Evolutionary conservation across 768 basidiomycete genomes (phyloP).

Genomic region (Hypholoma fasciculare): DNA sequence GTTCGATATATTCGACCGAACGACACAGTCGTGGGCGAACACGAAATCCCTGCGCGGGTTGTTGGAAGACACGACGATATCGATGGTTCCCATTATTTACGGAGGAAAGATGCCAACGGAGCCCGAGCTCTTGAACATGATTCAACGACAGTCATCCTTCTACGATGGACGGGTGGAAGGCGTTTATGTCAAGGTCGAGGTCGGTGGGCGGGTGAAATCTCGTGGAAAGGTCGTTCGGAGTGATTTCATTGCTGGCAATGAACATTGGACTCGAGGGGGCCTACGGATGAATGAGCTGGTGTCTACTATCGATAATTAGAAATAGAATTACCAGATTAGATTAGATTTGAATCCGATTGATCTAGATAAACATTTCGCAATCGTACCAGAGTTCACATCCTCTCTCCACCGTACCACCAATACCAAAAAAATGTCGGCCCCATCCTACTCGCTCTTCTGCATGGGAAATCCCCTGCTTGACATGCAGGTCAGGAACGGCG

Average conservation of each 20-base stretch:
- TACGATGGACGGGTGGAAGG: conserved; percentile 52
- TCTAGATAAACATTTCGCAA: conserved; percentile 3
- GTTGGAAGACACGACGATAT: conserved; percentile 39
- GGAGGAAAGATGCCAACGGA: conserved; percentile 42
- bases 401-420: conserved; percentile 54
- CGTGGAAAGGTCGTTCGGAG: conserved; percentile 59
- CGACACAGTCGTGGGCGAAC: conserved; percentile 38
- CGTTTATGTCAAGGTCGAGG: conserved; percentile 58
- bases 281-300: conserved; percentile 9
- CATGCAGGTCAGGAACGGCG: conserved; percentile 88
- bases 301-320: neutral
- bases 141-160: conserved; percentile 39
- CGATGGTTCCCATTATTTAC: conserved; percentile 42
- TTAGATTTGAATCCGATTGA: conserved; percentile 3
- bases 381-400: neutral
- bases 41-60: conserved; percentile 32
- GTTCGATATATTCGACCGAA: conserved; percentile 60
- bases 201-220: conserved; percentile 32
- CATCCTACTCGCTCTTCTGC: conserved; percentile 73
- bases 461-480: conserved; percentile 97
- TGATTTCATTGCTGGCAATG: conserved; percentile 64
- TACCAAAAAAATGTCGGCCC: conserved; percentile 46
- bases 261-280: conserved; percentile 56
- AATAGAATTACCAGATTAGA: neutral
- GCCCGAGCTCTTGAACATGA: conserved; percentile 41